Conservation (phyloP, 2,329 filamentous ascomycete species). For the Talaromyces sp. region DNA sequence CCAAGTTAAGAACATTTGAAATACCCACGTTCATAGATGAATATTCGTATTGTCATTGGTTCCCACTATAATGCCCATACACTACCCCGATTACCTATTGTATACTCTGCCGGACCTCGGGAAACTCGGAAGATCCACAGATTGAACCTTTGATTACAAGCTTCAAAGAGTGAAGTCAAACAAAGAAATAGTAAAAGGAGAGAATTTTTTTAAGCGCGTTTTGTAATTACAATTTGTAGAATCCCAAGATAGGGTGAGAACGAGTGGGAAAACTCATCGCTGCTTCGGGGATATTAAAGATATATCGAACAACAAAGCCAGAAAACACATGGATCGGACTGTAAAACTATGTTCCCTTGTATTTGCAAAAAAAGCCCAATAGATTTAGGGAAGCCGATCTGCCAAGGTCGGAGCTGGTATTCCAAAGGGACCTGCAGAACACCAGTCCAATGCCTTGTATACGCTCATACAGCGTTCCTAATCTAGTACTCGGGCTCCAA, state of each 20-base stretch:
- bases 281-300: conserved; percentile 45
- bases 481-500: conserved; percentile 88
- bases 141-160: too few species aligned
- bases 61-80: too few species aligned
- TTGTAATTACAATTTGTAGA: conserved; percentile 27
- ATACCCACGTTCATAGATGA: too few species aligned
- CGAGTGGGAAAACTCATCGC: conserved; percentile 41
- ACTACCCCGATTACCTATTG: too few species aligned
- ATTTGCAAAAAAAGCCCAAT: conserved; percentile 37
- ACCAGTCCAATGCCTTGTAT: conserved; percentile 20
- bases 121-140: too few species aligned
- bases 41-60: too few species aligned
- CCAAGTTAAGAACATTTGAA: too few species aligned
- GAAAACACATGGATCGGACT: conserved; percentile 39
- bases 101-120: too few species aligned
- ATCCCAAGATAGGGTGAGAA: conserved; percentile 27
- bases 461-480: conserved; percentile 26
- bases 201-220: conserved; percentile 11
- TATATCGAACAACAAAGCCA: conserved; percentile 41
- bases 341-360: conserved; percentile 40
- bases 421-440: conserved; percentile 27
- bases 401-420: conserved; percentile 25
- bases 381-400: conserved; percentile 28
- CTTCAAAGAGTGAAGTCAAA: too few species aligned
- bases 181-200: background rate